Conservation (phyloP, 2,329 filamentous ascomycete genomes). For the Didymella glomerata region DNA sequence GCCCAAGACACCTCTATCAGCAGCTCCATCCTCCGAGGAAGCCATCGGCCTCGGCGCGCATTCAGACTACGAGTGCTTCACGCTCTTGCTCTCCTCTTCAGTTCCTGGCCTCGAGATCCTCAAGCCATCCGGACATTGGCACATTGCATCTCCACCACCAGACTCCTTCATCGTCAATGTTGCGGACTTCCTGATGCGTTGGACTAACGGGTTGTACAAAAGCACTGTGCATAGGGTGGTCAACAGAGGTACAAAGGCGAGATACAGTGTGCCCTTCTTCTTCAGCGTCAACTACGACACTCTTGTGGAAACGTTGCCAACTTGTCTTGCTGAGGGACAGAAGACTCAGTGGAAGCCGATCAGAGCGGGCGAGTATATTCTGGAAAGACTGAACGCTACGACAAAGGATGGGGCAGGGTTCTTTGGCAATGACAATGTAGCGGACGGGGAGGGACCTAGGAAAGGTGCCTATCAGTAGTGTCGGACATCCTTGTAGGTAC, state of each 20-base stretch:
- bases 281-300: constrained; percentile 56
- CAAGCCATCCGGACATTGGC: constrained; percentile 43
- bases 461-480: background rate
- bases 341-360: constrained; percentile 48
- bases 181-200: constrained; percentile 61
- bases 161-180: constrained; percentile 63
- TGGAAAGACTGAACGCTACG: constrained; percentile 49
- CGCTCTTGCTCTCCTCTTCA: constrained; percentile 41
- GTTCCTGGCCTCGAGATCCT: constrained; percentile 48
- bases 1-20: constrained; percentile 30
- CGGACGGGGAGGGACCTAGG: background rate
- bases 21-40: constrained; percentile 24
- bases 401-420: constrained; percentile 45
- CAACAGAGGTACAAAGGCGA: constrained; percentile 51
- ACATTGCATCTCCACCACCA: constrained; percentile 49
- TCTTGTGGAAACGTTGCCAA: constrained; percentile 51
- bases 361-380: constrained; percentile 52
- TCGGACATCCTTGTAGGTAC: too few relatives aligned
- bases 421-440: constrained; percentile 27
- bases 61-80: constrained; percentile 48
- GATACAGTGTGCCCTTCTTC: constrained; percentile 60
- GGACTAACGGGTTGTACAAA: constrained; percentile 60
- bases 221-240: constrained; percentile 61
- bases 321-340: constrained; percentile 47
- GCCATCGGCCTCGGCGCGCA: constrained; percentile 53